These are phyloP conservation scores for Picochlorum sp. DNA, from an alignment of 139 green algal species.

Conservation along the genomic window DNA sequence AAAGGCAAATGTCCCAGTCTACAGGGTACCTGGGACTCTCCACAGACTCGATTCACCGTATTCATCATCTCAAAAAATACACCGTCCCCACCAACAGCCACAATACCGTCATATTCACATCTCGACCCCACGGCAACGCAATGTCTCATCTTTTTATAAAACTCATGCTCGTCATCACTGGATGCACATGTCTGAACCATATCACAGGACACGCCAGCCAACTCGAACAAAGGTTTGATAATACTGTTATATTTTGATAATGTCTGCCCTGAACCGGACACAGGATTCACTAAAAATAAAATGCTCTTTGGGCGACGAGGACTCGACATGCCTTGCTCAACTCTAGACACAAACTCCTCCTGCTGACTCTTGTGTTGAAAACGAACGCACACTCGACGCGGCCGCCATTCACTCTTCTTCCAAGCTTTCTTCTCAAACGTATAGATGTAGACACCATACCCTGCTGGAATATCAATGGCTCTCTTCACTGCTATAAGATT, in stretches of 20 bases:
- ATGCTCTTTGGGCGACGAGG: neutral
- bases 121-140: no score
- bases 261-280: neutral
- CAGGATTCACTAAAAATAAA: neutral
- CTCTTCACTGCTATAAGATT: no score
- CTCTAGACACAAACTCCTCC: neutral
- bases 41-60: slow-evolving; percentile 31
- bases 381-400: no score
- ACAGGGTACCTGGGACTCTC: slow-evolving; percentile 17
- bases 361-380: neutral
- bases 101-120: slow-evolving; percentile 9
- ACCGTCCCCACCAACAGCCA: slow-evolving; percentile 68
- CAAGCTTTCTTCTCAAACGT: no score
- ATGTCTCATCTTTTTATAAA: neutral
- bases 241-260: neutral
- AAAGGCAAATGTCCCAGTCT: slow-evolving; percentile 72
- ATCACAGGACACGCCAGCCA: neutral
- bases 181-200: neutral
- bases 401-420: no score
- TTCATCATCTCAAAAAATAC: slow-evolving; percentile 86
- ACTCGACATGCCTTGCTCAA: neutral
- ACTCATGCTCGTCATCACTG: neutral
- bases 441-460: no score
- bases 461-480: no score
- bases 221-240: slow-evolving; percentile 1